Evolutionary conservation across 805 yeast genomes (phyloP), one percentile per base, ranked within the genome.

Genomic region (Komagataella ulmi): DNA sequence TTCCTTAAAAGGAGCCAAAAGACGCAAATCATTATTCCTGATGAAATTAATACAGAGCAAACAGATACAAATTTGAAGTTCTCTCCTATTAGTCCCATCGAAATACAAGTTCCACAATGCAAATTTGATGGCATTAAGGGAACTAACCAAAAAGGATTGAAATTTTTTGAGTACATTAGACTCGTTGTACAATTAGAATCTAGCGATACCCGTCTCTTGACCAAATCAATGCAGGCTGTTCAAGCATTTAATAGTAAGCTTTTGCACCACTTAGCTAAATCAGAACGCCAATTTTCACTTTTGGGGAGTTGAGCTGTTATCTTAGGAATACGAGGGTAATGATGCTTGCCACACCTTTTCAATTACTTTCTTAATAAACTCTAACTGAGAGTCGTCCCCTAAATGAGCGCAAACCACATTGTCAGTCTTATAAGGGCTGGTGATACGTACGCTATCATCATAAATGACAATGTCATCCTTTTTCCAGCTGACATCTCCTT

Each of bases 91-190:
- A 30, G 40, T 4, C 40, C 40, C 4, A 12, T 30, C 5, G 40
- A 30, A 12, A 30, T 30, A 3, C 40, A 30, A 14, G 14, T 30
- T 10, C 40, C 40, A 30, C 40, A 30, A 3, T 10, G 40, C 2
- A 73, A 76, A 0, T 67, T 83, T 57, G 95, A 86, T 63, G 95
- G 95, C 0, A 72, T 72, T 53, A 73, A 74, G 55, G 95, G 93
- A 1, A 73, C 80, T 1, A 58, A 60, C n/a, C 69, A 68, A 48
- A 75, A 73, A 55, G 89, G 89, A 0, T 52, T 67, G 3, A 68
- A 70, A 54, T 57, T 75, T 8, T 83, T 85, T 57, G 81, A 80
- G n/a, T 51, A 65, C 8, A 57, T 81, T 6, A 72, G 70, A 50
- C 30, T 49, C 14, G 40, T 30, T 10, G n/a, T 30, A 10, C 14